phyloP scores from a whole-genome alignment of 371 early-diverging fungal species.

The Actinomortierella wolfii region DNA sequence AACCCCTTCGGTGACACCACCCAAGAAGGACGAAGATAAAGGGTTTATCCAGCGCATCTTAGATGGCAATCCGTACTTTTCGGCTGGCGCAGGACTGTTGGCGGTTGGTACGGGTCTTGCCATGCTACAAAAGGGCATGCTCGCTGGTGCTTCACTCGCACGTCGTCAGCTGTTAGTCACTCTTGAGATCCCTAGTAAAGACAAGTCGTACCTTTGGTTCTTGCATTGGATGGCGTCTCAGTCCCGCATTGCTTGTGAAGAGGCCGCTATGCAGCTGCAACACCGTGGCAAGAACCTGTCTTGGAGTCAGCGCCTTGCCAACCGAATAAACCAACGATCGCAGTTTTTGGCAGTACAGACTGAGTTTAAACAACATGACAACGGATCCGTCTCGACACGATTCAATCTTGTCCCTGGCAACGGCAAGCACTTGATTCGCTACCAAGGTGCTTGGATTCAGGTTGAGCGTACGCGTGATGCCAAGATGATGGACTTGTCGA shows the following conservation, averaged over 20 bases:
- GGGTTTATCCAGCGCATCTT: conserved; percentile 22
- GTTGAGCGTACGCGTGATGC: conserved; percentile 85
- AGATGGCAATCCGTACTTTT: conserved; percentile 85
- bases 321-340: conserved; percentile 45
- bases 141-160: conserved; percentile 66
- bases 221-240: conserved; percentile 87
- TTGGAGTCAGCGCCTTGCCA: conserved; percentile 44
- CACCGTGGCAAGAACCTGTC: conserved; percentile 31
- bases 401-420: conserved; percentile 93
- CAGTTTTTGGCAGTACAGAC: conserved; percentile 91
- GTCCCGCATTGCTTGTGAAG: conserved; percentile 45
- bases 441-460: conserved; percentile 85
- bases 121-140: conserved; percentile 73
- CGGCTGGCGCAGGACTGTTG: conserved; percentile 93
- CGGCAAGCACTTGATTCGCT: conserved; percentile 89
- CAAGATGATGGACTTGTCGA: conserved; percentile 88
- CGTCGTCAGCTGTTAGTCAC: conserved; percentile 85
- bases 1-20: too few relatives aligned
- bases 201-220: conserved; percentile 93
- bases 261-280: conserved; percentile 11
- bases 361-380: conserved; percentile 85
- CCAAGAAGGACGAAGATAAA: conserved; percentile 5
- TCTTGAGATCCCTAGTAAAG: conserved; percentile 93
- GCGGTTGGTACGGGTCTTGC: conserved; percentile 90
- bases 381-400: conserved; percentile 83